Percentiles rank a stretch among this genome's conserved stretches.
Evolutionary conservation across 257 asterid species (phyloP).

Genomic region (Rhazya stricta): DNA sequence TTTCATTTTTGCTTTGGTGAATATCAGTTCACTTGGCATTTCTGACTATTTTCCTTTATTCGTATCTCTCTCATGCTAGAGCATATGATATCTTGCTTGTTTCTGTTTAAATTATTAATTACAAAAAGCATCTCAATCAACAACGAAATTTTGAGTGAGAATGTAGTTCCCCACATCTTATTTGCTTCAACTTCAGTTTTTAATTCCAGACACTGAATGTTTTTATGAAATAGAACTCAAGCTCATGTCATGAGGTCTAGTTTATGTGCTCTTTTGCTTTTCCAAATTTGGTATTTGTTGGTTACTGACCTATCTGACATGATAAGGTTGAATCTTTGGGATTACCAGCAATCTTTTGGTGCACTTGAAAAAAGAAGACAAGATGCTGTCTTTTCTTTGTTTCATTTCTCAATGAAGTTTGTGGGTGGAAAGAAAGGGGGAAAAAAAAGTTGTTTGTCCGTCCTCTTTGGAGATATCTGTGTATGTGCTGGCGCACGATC

Average conservation of each 20-base stretch:
- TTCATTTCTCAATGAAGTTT: not conserved
- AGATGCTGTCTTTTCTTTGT: not conserved
- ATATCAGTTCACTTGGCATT: not conserved
- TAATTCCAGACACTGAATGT: not conserved
- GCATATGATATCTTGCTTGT: not conserved
- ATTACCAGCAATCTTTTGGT: not conserved
- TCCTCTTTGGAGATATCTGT: not conserved
- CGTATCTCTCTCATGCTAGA: not conserved
- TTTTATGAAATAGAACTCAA: not conserved
- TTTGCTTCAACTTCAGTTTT: not conserved
- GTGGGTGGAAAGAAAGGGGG: not conserved
- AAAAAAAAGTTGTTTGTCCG: not conserved
- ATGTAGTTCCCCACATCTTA: not conserved
- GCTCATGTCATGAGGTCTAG: not conserved
- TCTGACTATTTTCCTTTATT: too few relatives aligned
- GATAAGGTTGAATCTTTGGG: not conserved
- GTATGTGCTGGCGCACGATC: too few relatives aligned
- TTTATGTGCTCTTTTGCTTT: not conserved
- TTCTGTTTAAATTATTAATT: not conserved
- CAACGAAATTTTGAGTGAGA: not conserved
- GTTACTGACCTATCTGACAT: not conserved
- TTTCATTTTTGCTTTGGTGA: not conserved
- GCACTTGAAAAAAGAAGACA: not conserved
- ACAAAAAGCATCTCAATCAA: not conserved
- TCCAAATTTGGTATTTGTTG: not conserved